Evolutionary conservation across 352 stramenopile species (phyloP).

Genomic region (Halophytophthora polymorphica): DNA sequence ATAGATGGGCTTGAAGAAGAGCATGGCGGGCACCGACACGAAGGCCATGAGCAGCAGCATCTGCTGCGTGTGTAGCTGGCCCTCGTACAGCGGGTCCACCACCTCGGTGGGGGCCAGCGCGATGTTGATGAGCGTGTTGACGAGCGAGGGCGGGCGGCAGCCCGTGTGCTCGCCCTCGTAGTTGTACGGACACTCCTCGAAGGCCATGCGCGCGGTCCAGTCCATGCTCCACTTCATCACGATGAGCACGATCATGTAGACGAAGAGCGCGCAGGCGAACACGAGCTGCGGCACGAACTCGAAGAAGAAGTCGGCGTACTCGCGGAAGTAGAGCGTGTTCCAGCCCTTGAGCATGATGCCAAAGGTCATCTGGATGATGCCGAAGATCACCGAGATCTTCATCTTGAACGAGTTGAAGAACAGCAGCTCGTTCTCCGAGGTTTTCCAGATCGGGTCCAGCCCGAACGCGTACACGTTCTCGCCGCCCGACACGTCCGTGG

Average conservation of each 20-base stretch:
- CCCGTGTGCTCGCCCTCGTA: constrained; percentile 92
- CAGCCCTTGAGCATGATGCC: constrained; percentile 95
- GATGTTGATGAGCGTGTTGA: constrained; percentile 99
- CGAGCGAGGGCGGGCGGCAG: constrained; percentile 96
- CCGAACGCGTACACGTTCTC: constrained; percentile 96
- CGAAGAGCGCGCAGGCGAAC: constrained; percentile 96
- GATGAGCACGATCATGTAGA: constrained; percentile 99
- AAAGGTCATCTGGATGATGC: constrained; percentile 98
- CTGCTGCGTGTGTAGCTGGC: constrained; percentile 88
- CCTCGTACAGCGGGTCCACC: constrained; percentile 94
- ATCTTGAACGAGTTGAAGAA: constrained; percentile 99
- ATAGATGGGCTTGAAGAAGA: constrained; percentile 95
- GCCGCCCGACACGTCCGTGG: constrained; percentile 70
- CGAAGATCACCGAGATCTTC: constrained; percentile 99
- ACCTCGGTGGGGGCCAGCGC: constrained; percentile 92
- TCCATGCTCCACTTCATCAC: constrained; percentile 99
- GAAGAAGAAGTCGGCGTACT: constrained; percentile 95
- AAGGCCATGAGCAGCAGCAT: constrained; percentile 93
- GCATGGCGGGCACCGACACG: constrained; percentile 94
- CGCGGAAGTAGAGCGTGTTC: constrained; percentile 96
- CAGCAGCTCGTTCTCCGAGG: constrained; percentile 96
- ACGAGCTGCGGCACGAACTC: constrained; percentile 97
- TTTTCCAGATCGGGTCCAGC: constrained; percentile 98
- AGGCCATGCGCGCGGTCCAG: constrained; percentile 94
- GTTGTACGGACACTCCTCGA: constrained; percentile 91